Conservation (phyloP, 768 basidiomycete genomes). For the Exsudoporus frostii region DNA sequence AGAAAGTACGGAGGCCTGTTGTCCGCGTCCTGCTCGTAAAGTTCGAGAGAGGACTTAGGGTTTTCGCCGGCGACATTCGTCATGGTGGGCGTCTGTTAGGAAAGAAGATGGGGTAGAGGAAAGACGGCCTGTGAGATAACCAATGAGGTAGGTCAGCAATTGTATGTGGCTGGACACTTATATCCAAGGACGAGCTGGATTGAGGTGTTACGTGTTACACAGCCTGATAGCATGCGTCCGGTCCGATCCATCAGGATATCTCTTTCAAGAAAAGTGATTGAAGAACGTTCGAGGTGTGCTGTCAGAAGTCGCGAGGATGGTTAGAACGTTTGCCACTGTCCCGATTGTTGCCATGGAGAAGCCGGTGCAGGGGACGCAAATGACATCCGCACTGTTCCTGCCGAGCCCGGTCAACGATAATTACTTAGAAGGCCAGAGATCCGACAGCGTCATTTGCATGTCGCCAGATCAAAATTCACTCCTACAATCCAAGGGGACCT, state of each 20-base stretch:
- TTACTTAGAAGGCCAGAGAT: neutral
- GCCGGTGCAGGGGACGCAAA: neutral
- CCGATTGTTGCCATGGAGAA: constrained; percentile 10
- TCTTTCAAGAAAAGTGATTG: neutral
- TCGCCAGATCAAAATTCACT: neutral
- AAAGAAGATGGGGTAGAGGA: neutral
- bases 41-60: constrained; percentile 18
- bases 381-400: neutral
- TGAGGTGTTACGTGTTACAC: constrained; percentile 3
- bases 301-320: neutral
- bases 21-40: constrained; percentile 28
- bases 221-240: neutral
- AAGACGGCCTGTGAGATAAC: neutral
- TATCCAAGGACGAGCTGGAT: neutral
- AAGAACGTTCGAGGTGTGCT: constrained; percentile 13
- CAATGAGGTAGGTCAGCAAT: neutral
- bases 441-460: neutral
- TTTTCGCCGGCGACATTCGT: neutral
- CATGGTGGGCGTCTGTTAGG: constrained; percentile 9
- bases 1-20: constrained; percentile 39
- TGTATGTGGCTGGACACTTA: neutral
- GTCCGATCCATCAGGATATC: neutral
- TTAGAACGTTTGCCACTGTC: neutral
- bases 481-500: neutral
- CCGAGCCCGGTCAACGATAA: neutral